Base-by-base conservation (phyloP, 164 flowering plant species). In the Amborella trichopoda region DNA sequence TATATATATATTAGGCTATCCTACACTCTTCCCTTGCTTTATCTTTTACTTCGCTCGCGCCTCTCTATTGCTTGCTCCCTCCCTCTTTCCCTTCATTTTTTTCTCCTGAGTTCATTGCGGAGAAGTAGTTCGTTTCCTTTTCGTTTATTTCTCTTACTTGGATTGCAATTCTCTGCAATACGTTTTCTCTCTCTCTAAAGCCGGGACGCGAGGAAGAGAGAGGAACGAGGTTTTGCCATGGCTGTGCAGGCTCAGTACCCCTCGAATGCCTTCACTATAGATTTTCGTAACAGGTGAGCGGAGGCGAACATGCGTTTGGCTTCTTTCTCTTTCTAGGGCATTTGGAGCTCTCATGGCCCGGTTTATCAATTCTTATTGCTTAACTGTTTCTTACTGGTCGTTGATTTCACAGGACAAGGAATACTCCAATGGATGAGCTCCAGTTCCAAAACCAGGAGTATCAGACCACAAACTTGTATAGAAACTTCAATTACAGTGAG, bases 241-340 rank as follows among this genome's bases (percentile, higher is more conserved):
- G 60, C 60, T 1, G 60, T 55, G 18, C 60, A 55, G 18, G 60
- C 60, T 24, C 60, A 55, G n/a, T 40, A 55, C n/a, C 47, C 47
- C 5, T 48, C 60, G 8, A 55, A 48, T 26, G 40, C 40, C 2
- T 55, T 55, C 3, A 6, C 6, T 18, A 23, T 26, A 12, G 46
- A 42, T 18, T 42, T 42, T 8, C 22, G 23, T 5, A 42, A 19
- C 39, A 46, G 52, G 59, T 55, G 34, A 20, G 45, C 33, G 24
- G 23, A 5, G 11, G 50, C 33, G 44, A 13, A 41, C 19, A 25
- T 11, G 21, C 5, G 28, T 14, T 16, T 14, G 9, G 19, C 9
- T 27, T 20, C 20, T 32, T 23, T 23, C 18, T 22, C 5, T 28
- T 10, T 50, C n/a, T n/a, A n/a, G n/a, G n/a, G n/a, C n/a, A n/a